These are phyloP conservation scores for Malassezia dermatis DNA, from an alignment of 1,284 basidiomycete species.

Conservation along the genomic window DNA sequence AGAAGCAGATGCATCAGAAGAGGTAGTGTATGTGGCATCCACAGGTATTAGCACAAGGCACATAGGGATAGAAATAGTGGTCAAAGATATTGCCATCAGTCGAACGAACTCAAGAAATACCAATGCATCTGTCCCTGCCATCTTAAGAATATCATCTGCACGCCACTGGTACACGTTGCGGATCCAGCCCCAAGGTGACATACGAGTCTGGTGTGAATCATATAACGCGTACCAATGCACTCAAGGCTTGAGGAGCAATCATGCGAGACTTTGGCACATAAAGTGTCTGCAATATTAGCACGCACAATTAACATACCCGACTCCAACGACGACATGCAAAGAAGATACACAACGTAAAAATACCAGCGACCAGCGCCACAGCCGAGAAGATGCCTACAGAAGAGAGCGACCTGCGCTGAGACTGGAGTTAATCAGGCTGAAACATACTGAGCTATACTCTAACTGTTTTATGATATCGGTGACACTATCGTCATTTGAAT, in stretches of 20 bases:
- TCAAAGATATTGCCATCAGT: conserved; percentile 57
- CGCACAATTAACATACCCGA: conserved; percentile 10
- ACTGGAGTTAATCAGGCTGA: neutral
- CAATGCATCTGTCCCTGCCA: conserved; percentile 69
- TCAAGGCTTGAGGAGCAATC: conserved; percentile 57
- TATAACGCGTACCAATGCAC: conserved; percentile 54
- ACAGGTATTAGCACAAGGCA: conserved; percentile 70
- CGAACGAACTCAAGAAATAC: conserved; percentile 83
- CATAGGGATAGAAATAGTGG: conserved; percentile 51
- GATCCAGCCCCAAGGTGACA: conserved; percentile 2
- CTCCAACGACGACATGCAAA: conserved; percentile 38
- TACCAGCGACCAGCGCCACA: conserved; percentile 24
- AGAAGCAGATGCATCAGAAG: neutral
- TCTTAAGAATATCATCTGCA: conserved; percentile 15
- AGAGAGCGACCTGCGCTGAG: neutral
- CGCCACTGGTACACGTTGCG: neutral
- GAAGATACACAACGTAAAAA: conserved; percentile 34
- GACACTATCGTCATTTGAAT: neutral
- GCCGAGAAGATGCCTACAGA: conserved; percentile 22
- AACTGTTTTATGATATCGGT: neutral
- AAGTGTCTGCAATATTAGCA: conserved; percentile 53
- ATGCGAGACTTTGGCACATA: conserved; percentile 62
- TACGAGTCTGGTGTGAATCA: neutral
- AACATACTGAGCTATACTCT: conserved; percentile 3
- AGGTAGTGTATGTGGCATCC: conserved; percentile 51